These are phyloP conservation scores for Macrolepiota albuminosa DNA, from an alignment of 768 basidiomycete species.

Conservation along the genomic window DNA sequence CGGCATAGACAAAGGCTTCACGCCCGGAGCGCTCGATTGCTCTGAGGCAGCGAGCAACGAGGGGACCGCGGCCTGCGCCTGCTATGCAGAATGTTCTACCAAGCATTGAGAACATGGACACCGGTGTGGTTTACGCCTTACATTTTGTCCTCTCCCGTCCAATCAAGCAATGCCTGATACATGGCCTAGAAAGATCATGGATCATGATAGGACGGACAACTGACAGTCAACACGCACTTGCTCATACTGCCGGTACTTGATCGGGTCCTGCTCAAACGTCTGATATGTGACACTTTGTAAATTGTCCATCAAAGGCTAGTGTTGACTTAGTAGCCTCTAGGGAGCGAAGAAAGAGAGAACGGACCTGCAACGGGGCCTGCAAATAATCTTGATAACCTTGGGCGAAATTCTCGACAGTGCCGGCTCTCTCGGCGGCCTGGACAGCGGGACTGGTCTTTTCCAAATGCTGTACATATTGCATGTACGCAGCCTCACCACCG, in stretches of 20 bases:
- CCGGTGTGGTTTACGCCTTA: constrained; percentile 31
- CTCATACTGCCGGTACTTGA: constrained; percentile 95
- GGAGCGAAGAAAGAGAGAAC: constrained; percentile 2
- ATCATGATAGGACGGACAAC: not conserved
- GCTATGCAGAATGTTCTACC: constrained; percentile 82
- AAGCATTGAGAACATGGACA: constrained; percentile 9
- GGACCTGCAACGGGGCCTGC: constrained; percentile 88
- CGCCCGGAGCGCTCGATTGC: constrained; percentile 68
- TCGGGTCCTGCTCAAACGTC: constrained; percentile 95
- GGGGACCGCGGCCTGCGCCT: constrained; percentile 91
- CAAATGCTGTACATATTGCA: constrained; percentile 82
- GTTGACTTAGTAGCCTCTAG: not conserved
- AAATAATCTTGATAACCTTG: constrained; percentile 93
- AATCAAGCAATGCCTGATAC: constrained; percentile 71
- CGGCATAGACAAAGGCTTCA: constrained; percentile 69
- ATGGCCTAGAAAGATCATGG: constrained; percentile 54
- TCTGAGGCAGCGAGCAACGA: constrained; percentile 78
- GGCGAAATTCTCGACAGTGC: constrained; percentile 86
- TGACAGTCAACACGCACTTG: constrained; percentile 44
- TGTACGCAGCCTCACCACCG: constrained; percentile 85
- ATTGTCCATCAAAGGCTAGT: constrained; percentile 94
- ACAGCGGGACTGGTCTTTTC: constrained; percentile 73
- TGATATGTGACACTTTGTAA: constrained; percentile 94
- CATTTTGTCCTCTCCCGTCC: constrained; percentile 57
- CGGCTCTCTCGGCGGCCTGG: constrained; percentile 56